Evolutionary conservation across 2,329 filamentous ascomycete genomes (phyloP).

Genomic region (Pseudocercospora macadamiae): DNA sequence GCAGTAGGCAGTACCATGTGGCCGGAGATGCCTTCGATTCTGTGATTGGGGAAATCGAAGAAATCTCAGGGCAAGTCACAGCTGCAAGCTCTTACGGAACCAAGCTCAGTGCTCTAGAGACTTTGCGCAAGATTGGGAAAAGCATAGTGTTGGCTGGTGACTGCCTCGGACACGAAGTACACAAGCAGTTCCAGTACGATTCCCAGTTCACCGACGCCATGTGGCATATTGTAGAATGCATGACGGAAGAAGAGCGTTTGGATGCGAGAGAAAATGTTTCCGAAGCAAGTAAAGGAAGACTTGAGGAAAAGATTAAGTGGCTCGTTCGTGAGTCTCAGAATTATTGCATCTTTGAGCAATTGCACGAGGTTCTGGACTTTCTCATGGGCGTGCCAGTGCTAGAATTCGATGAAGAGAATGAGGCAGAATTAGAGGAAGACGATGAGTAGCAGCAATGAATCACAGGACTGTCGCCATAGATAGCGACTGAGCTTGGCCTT

Average conservation of each 20-base stretch:
- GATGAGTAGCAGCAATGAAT: too few species aligned
- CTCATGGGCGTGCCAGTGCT: not conserved
- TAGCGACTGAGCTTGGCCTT: too few species aligned
- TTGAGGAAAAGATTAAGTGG: constrained; percentile 16
- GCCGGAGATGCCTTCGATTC: not conserved
- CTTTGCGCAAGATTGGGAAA: constrained; percentile 14
- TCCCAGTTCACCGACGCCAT: constrained; percentile 1
- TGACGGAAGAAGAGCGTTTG: not conserved
- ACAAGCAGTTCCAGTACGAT: constrained; percentile 9
- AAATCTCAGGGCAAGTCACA: not conserved
- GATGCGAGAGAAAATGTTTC: constrained; percentile 11
- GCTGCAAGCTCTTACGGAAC: constrained; percentile 6
- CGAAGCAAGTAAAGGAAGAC: constrained; percentile 6
- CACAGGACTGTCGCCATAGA: too few species aligned
- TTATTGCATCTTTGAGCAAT: not conserved
- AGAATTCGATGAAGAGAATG: not conserved
- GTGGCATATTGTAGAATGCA: not conserved
- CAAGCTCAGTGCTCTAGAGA: constrained; percentile 15
- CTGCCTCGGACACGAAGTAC: constrained; percentile 7
- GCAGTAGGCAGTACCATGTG: constrained; percentile 1
- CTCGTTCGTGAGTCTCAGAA: not conserved
- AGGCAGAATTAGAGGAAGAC: constrained; percentile 25
- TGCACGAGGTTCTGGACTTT: not conserved
- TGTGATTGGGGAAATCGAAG: constrained; percentile 10
- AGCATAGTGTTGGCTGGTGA: constrained; percentile 9